phyloP scores from a whole-genome alignment of 345 rosid species.

The Citrus inodora region DNA sequence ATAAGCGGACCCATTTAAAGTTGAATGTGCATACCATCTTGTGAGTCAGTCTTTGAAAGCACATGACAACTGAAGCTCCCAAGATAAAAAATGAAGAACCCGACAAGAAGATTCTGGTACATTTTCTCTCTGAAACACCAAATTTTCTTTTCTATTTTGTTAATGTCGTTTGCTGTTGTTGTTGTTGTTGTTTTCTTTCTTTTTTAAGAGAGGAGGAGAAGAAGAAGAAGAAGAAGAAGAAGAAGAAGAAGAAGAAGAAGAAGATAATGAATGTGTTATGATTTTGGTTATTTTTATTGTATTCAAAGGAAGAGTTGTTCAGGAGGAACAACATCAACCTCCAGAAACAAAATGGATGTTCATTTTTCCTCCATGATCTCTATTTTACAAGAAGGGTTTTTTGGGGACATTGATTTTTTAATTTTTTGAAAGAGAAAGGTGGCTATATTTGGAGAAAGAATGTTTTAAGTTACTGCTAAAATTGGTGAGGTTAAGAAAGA shows the following conservation, averaged over 20 bases:
- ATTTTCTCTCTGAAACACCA: constrained; percentile 5
- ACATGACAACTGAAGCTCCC: constrained; percentile 29
- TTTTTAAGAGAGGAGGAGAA: neutral
- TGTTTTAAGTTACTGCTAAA: constrained; percentile 23
- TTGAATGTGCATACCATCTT: constrained; percentile 40
- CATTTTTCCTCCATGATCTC: neutral
- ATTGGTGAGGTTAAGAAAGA: constrained; percentile 12
- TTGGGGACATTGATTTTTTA: neutral
- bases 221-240: neutral
- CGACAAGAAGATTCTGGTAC: constrained; percentile 11
- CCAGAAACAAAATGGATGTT: neutral
- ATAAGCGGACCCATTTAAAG: neutral
- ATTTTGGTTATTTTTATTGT: neutral
- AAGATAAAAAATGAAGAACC: constrained; percentile 30
- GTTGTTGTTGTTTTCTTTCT: neutral
- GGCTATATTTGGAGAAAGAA: constrained; percentile 37
- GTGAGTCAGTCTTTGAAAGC: constrained; percentile 52
- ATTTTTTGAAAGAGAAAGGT: neutral
- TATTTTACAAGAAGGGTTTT: neutral
- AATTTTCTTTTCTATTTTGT: neutral
- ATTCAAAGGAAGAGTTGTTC: constrained; percentile 9
- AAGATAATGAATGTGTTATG: constrained; percentile 14
- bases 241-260: neutral
- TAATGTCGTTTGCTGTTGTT: no score
- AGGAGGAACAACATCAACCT: constrained; percentile 1